Evolutionary conservation across 176 grass and related monocot species (phyloP).

Genomic region (Ampelocalamus luodianensis): DNA sequence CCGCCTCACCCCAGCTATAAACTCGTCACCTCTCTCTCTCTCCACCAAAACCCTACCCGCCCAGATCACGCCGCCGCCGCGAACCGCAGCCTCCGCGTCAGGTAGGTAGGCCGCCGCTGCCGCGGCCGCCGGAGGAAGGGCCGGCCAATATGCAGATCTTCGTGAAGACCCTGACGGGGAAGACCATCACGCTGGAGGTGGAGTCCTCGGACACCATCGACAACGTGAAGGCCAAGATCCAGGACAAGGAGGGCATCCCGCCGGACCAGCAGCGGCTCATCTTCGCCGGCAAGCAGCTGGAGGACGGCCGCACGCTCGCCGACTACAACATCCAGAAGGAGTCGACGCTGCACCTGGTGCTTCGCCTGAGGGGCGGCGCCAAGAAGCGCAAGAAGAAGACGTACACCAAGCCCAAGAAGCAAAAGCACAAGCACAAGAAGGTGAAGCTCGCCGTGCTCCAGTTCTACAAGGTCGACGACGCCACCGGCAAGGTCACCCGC

Average conservation of each 20-base stretch:
- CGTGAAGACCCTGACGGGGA: constrained; percentile 87
- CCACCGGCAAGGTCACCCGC: constrained; percentile 72
- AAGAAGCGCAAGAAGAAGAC: constrained; percentile 87
- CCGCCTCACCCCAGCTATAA: background rate
- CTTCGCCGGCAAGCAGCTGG: constrained; percentile 79
- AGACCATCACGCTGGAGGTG: constrained; percentile 95
- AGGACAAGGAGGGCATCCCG: constrained; percentile 76
- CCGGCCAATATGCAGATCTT: constrained; percentile 71
- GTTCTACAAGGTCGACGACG: constrained; percentile 76
- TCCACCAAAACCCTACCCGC: constrained; percentile 30
- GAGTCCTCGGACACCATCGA: constrained; percentile 87
- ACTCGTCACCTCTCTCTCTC: background rate
- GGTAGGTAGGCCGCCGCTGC: constrained; percentile 21
- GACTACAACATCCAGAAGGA: constrained; percentile 93
- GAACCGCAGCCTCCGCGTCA: background rate
- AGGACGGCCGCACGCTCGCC: constrained; percentile 72
- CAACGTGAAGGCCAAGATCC: constrained; percentile 77
- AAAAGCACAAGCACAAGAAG: constrained; percentile 80
- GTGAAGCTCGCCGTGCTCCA: constrained; percentile 77
- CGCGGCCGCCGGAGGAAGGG: constrained; percentile 6
- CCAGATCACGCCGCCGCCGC: background rate
- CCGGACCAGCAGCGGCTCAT: constrained; percentile 82
- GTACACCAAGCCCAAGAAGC: constrained; percentile 81
- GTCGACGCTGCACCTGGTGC: constrained; percentile 69
- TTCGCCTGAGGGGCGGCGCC: constrained; percentile 59